Evolutionary conservation across 164 flowering plant species (phyloP).

Genomic region (Piper betle): DNA sequence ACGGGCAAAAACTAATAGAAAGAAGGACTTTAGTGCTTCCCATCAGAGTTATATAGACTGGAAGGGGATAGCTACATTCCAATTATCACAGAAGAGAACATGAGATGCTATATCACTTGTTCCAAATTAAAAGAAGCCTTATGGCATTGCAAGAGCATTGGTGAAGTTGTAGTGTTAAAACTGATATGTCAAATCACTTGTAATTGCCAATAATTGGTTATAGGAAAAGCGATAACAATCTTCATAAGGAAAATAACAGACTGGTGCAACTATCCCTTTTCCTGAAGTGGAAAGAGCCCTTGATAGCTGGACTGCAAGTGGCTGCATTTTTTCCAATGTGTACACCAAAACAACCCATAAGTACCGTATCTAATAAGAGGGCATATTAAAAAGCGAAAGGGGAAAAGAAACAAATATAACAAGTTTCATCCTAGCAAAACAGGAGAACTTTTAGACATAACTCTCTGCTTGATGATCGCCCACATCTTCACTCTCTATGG

Average conservation of each 20-base stretch:
- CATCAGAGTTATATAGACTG: too few species aligned
- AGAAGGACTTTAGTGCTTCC: too few species aligned
- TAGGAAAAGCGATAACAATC: neutral
- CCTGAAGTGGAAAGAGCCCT: slow-evolving; percentile 7
- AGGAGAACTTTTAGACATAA: slow-evolving; percentile 5
- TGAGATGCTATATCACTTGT: neutral
- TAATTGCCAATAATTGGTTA: neutral
- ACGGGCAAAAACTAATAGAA: too few species aligned
- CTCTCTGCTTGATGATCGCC: slow-evolving; percentile 8
- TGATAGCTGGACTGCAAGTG: neutral
- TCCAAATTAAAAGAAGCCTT: neutral
- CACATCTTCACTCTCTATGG: slow-evolving; percentile 8
- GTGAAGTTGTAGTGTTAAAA: too few species aligned
- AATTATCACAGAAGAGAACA: neutral
- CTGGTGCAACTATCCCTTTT: slow-evolving; percentile 9
- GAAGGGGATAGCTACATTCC: too few species aligned
- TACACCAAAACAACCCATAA: slow-evolving; percentile 1
- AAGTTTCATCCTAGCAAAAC: slow-evolving; percentile 4
- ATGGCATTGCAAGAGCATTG: neutral
- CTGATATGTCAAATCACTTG: neutral
- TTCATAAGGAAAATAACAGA: neutral
- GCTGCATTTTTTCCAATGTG: slow-evolving; percentile 6
- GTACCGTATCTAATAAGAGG: neutral
- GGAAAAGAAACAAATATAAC: neutral
- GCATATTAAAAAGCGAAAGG: neutral